Base-by-base conservation (phyloP, 225 moss, liverwort and hornwort species). In the Physcomitrium patens region DNA sequence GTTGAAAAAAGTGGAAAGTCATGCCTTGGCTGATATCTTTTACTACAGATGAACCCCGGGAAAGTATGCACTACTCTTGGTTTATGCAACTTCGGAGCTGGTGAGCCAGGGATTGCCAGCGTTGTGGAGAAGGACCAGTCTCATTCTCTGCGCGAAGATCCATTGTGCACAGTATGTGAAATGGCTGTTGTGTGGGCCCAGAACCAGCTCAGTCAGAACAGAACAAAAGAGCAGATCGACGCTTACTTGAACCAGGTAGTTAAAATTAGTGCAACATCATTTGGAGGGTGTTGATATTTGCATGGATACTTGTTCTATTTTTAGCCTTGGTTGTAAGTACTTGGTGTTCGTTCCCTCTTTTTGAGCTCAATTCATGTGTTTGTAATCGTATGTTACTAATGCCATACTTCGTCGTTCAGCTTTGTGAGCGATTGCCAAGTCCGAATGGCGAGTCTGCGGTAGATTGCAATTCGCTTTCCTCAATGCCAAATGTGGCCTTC, bases 151-250 rank as follows among this genome's bases (percentile, higher is more conserved):
- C 74, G 80, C 19, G 87, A 89, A 60, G 92, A 91, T 77, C 89
- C 90, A 67, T 84, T 84, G 8, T 97, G 96, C 78, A 79, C 90
- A 56, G 89, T 92, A 5, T 97, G 96, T 79, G 86, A 97, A 83
- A 97, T 97, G 96, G 96, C 94, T 18, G 96, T 97, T 9, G 83
- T 97, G 50, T 97, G 96, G 96, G 92, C 94, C 54, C 92, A 91
- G 72, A 94, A 97, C 57, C 96, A 97, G 72, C 77, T 97, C 57
- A 89, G 83, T 55, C 83, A 92, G 26, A 97, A 97, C 46, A 85
- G 26, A 52, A 97, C 94, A 9, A 92, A 77, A 81, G 85, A 88
- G 20, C 88, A 91, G 75, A 97, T 97, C 65, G 72, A 89, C 61
- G 72, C 46, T 16, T 91, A 93, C 24, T 78, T 96, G 66, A 96